phyloP scores from a whole-genome alignment of 208 protist species.

The Naegleria fowleri region DNA sequence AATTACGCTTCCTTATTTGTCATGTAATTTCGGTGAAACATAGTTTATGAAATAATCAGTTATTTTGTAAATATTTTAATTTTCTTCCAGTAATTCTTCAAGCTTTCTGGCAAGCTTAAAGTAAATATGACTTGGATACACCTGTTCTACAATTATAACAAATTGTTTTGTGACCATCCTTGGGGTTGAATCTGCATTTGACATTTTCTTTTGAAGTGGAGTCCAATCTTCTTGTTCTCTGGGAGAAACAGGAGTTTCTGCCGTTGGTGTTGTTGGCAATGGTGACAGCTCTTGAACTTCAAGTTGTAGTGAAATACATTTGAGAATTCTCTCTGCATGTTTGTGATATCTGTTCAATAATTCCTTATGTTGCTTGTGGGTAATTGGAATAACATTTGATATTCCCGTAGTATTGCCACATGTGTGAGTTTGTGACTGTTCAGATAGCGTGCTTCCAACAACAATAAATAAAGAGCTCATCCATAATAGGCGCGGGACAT shows the following conservation, averaged over 20 bases:
- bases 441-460: background rate
- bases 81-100: background rate
- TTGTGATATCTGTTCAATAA: background rate
- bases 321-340: background rate
- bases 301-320: background rate
- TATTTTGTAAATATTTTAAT: background rate
- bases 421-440: background rate
- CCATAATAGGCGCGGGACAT: background rate
- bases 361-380: background rate
- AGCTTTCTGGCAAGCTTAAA: constrained; percentile 3
- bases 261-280: background rate
- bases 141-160: background rate
- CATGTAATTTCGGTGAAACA: too few species aligned
- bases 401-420: background rate
- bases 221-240: constrained; percentile 3
- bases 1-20: background rate
- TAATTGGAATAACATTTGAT: background rate
- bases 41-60: too few species aligned
- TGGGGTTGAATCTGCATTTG: background rate
- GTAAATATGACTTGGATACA: constrained; percentile 17
- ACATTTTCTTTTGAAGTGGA: background rate
- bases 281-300: background rate
- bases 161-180: background rate
- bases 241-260: background rate
- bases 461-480: background rate